Evolutionary conservation across 192 early-diverging fungal species (phyloP), one percentile per base, ranked within the genome.

Genomic region (Phycomyces nitens): DNA sequence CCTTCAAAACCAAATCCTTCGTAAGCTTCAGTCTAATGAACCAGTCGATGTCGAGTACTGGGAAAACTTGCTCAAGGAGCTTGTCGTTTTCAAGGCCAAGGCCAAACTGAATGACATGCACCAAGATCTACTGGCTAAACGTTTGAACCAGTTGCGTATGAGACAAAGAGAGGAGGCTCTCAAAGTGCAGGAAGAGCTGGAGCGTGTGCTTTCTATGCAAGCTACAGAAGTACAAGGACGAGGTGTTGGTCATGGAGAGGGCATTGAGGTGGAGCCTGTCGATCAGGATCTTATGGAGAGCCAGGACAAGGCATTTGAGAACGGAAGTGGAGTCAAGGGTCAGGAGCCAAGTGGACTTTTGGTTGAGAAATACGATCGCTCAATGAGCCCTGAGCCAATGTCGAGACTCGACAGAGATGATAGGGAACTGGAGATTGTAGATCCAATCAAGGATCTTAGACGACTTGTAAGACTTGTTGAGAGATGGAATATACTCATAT

Each of bases 21-120:
- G 71, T 3, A 92, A 94, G 65, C 75, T 98, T 24, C 50, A 51
- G 5, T 71, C 68, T 3, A 66, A 66, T 55, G 68, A 69, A 10
- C 80, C 82, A 5, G 84, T 95, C 16, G 96, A 97, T 75, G 90
- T 95, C 1, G 96, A 98, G 40, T 98, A 95, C 68, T 98, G 96
- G 96, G 95, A 96, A 58, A 82, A 85, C 0, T 74, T 94, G 14
- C 71, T 95, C 57, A 83, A 84, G 34, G 84, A 83, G 43, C 64
- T 94, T 42, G 79, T 84, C 8, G 91, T 95, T 0, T 92, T 88
- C 81, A 93, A 90, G 72, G 90, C 95, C 21, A 90, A 90, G 64
- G 86, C 89, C 1, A 84, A 82, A 53, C 68, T 88, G 29, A 79
- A 80, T 24, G 84, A 86, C 53, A 96, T 95, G 86, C 94, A 98